Percentiles rank a stretch among this genome's conserved stretches.
Conservation (phyloP, 495 filamentous ascomycete genomes). For the Hypoxylon fragiforme region DNA sequence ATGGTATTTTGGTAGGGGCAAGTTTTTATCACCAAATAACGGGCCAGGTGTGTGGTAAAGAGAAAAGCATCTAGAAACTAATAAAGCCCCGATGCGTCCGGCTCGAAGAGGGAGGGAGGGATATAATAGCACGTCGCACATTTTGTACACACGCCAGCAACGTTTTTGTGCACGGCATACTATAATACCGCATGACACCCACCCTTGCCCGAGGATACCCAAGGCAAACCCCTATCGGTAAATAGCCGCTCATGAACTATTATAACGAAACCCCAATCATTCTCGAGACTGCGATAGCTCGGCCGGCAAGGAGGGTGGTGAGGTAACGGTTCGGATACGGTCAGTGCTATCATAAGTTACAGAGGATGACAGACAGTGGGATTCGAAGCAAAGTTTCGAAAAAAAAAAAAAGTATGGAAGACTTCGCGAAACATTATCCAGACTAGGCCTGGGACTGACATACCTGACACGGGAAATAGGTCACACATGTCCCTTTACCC, state of each 20-base stretch:
- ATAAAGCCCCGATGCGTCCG: slow-evolving; percentile 31
- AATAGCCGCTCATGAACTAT: slow-evolving; percentile 14
- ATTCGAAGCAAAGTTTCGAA: no score
- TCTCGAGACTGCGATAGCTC: slow-evolving; percentile 16
- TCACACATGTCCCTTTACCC: slow-evolving; percentile 13
- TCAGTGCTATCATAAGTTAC: no score
- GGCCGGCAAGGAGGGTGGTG: slow-evolving; percentile 23
- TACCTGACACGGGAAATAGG: slow-evolving; percentile 11
- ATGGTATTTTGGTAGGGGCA: slow-evolving; percentile 1
- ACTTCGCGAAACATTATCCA: no score
- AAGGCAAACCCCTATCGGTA: no score
- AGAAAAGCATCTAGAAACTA: slow-evolving; percentile 17
- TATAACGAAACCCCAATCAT: slow-evolving; percentile 29
- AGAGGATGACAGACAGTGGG: no score
- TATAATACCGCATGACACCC: slow-evolving; percentile 19
- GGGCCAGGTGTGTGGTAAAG: slow-evolving; percentile 20
- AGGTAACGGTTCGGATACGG: slow-evolving; percentile 1
- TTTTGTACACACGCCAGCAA: no score
- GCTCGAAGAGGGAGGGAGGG: slow-evolving; percentile 22
- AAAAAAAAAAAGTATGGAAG: slow-evolving; percentile 24
- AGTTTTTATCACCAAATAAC: not conserved
- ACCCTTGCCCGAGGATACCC: not conserved
- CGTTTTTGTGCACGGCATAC: slow-evolving; percentile 4
- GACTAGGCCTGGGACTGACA: not conserved
- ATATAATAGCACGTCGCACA: slow-evolving; percentile 22